Evolutionary conservation across 192 early-diverging fungal genomes (phyloP).

Genomic region (Podila verticillata): DNA sequence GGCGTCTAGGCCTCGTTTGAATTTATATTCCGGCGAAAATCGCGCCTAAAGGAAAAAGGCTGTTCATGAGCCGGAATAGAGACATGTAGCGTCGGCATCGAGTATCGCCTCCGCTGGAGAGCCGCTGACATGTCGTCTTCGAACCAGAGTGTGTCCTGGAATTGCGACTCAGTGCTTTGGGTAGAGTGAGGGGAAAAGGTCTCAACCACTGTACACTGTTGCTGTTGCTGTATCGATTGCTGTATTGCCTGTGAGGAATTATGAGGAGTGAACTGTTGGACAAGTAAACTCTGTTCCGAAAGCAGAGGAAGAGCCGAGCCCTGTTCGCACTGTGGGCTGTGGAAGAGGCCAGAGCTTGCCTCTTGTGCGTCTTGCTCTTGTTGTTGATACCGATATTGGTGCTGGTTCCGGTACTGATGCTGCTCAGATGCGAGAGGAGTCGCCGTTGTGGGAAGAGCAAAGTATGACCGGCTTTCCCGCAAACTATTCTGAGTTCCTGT

Average conservation of each 20-base stretch:
- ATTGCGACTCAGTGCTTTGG: slow-evolving; percentile 5
- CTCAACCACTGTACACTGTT: background rate
- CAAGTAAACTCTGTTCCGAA: background rate
- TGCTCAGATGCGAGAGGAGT: slow-evolving; percentile 4
- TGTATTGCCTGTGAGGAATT: no score
- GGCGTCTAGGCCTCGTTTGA: no score
- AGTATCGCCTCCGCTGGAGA: background rate
- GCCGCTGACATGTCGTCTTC: background rate
- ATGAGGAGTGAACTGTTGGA: background rate
- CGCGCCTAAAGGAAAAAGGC: background rate
- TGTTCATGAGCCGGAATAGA: background rate
- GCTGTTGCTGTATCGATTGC: background rate
- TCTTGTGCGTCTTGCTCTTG: background rate
- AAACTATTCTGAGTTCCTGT: no score
- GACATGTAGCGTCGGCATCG: slow-evolving; percentile 3
- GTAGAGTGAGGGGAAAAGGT: background rate
- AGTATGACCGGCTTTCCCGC: background rate
- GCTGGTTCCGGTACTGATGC: background rate
- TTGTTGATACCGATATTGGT: slow-evolving; percentile 9
- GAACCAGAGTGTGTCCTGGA: no score
- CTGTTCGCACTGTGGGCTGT: slow-evolving; percentile 1
- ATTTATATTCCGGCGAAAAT: no score
- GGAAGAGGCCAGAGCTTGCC: background rate
- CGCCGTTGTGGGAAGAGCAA: background rate
- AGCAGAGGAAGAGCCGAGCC: background rate